Conservation (phyloP, 1,284 basidiomycete genomes). For the Ganoderma meredithae region DNA sequence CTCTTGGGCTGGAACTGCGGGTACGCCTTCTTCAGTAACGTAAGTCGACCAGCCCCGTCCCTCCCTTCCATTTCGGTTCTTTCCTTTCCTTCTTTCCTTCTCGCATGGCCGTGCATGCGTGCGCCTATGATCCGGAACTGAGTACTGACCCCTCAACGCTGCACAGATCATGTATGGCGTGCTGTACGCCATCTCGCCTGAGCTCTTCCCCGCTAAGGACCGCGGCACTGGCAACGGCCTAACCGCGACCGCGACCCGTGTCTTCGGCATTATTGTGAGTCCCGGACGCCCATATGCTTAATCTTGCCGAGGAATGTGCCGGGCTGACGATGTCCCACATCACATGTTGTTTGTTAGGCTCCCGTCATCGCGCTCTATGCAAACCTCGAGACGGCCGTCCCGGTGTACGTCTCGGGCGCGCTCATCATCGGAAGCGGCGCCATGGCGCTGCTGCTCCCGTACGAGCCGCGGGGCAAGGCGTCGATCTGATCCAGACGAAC, state of each 20-base stretch:
- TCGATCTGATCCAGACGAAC: slow-evolving; percentile 43
- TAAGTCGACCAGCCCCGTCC: slow-evolving; percentile 29
- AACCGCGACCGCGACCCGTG: slow-evolving; percentile 60
- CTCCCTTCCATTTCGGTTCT: neutral
- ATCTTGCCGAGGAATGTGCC: slow-evolving; percentile 25
- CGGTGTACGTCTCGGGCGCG: slow-evolving; percentile 80
- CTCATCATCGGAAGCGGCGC: slow-evolving; percentile 72
- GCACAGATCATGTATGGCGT: slow-evolving; percentile 77
- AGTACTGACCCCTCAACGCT: neutral
- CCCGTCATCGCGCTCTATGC: slow-evolving; percentile 79
- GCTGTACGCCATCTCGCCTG: slow-evolving; percentile 73
- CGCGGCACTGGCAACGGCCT: slow-evolving; percentile 71
- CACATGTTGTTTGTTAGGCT: slow-evolving; percentile 50
- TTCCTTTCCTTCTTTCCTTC: slow-evolving; percentile 7
- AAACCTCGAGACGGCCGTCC: slow-evolving; percentile 68
- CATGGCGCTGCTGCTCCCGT: slow-evolving; percentile 77
- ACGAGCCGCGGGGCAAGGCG: slow-evolving; percentile 77
- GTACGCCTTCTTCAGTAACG: slow-evolving; percentile 65
- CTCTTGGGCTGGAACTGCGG: slow-evolving; percentile 76
- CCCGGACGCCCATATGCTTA: neutral
- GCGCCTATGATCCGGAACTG: neutral
- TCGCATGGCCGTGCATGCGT: slow-evolving; percentile 10
- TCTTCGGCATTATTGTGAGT: slow-evolving; percentile 70
- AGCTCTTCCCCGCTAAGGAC: slow-evolving; percentile 78
- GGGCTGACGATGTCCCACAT: neutral